Percentiles rank a stretch among this genome's conserved stretches.
Evolutionary conservation across 176 grass and related monocot species (phyloP).

Genomic region (Lolium rigidum): DNA sequence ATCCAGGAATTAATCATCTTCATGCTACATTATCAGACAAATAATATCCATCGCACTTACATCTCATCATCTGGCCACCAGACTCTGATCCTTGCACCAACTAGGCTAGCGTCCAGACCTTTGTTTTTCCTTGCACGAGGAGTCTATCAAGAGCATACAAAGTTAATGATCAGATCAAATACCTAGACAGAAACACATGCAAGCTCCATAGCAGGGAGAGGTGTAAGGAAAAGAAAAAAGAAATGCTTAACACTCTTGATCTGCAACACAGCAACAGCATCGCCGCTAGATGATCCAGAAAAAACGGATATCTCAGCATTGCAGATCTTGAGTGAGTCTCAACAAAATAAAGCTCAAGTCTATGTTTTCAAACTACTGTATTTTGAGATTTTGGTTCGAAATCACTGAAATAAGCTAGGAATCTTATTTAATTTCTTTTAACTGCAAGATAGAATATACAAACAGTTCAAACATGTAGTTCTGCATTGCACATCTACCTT

Average conservation of each 20-base stretch:
- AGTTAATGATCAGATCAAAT: slow-evolving; percentile 38
- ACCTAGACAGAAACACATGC: slow-evolving; percentile 20
- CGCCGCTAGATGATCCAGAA: background rate
- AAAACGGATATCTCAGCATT: slow-evolving; percentile 5
- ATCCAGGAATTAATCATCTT: slow-evolving; percentile 4
- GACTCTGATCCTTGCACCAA: slow-evolving; percentile 86
- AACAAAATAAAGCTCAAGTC: background rate
- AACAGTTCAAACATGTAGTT: background rate
- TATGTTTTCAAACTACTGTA: background rate
- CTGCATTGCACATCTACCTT: background rate
- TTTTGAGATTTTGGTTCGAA: background rate
- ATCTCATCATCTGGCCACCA: slow-evolving; percentile 94
- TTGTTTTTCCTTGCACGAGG: slow-evolving; percentile 62
- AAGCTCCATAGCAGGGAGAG: background rate
- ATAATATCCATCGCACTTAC: slow-evolving; percentile 60
- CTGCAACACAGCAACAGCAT: background rate
- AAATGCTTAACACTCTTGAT: slow-evolving; percentile 3
- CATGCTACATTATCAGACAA: background rate
- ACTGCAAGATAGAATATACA: background rate
- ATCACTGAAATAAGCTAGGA: slow-evolving; percentile 15
- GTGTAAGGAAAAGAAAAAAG: background rate
- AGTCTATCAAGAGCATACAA: slow-evolving; percentile 45
- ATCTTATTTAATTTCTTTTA: background rate
- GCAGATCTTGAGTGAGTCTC: background rate
- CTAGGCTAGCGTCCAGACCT: slow-evolving; percentile 64